Base-by-base conservation (phyloP, 2,329 filamentous ascomycete species). In the Lecanicillium sp. region DNA sequence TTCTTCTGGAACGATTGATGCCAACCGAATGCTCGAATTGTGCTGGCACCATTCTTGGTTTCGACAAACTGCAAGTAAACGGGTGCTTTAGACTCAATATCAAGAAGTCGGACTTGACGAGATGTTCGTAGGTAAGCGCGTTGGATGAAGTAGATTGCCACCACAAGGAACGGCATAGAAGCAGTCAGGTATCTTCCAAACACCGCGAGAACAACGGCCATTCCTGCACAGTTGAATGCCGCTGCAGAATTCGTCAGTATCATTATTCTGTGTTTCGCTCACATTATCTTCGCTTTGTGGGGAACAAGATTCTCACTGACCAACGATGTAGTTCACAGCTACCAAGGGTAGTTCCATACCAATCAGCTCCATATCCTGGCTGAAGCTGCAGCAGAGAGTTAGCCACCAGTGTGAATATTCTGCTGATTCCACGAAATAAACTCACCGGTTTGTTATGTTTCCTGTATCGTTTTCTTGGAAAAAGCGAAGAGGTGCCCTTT, bases 331-430 rank as follows among this genome's bases (percentile, higher is more conserved):
- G n/a, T 48, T 43, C 18, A 52, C 30, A 4, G 46, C 33, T 2
- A 54, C 41, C 22, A 51, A 41, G 1, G 61, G 60, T 3, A 64
- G 47, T 33, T 61, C 55, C 13, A 53, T 54, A 41, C 62, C 61
- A 16, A 65, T 52, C 4, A 65, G 45, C 1, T 58, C 55, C 45
- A 64, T 58, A 43, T 65, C 62, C 37, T 65, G 61, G 4, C 58
- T 62, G 41, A 65, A 64, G n/a, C n/a, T n/a, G n/a, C n/a, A n/a
- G n/a, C n/a, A n/a, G n/a, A n/a, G n/a, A n/a, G n/a, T n/a, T n/a
- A n/a, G n/a, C n/a, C n/a, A n/a, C n/a, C n/a, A n/a, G n/a, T n/a
- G n/a, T n/a, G n/a, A n/a, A n/a, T n/a, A n/a, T n/a, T n/a, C n/a
- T n/a, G n/a, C n/a, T n/a, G n/a, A n/a, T n/a, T n/a, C n/a, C n/a